Percentiles rank a stretch among this genome's conserved stretches.
Evolutionary conservation across 768 basidiomycete genomes (phyloP).

Genomic region (Boletus sensibilis): DNA sequence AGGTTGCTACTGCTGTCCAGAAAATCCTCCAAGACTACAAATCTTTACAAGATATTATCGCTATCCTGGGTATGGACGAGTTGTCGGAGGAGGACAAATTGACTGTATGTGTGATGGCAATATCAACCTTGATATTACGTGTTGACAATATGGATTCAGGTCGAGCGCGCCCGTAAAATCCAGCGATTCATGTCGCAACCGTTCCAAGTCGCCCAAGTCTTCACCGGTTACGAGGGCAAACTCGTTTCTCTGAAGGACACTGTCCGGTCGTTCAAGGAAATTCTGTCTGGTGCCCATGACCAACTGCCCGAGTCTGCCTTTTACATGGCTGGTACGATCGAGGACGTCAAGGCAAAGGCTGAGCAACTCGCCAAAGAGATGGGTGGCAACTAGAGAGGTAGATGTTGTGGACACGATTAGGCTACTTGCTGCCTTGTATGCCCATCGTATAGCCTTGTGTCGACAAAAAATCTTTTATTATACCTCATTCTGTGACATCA

Average conservation of each 20-base stretch:
- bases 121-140: not conserved
- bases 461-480: constrained; percentile 7
- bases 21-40: constrained; percentile 98
- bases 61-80: constrained; percentile 99
- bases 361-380: constrained; percentile 97
- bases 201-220: constrained; percentile 99
- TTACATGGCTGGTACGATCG: constrained; percentile 98
- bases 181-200: constrained; percentile 99
- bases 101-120: constrained; percentile 40
- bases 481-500: not conserved
- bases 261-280: constrained; percentile 96
- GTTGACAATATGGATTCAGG: constrained; percentile 42
- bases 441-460: constrained; percentile 15
- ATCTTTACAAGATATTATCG: constrained; percentile 98
- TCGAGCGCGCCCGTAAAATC: constrained; percentile 97
- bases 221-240: constrained; percentile 98
- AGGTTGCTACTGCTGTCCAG: constrained; percentile 93
- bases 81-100: constrained; percentile 99
- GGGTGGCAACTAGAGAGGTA: constrained; percentile 41
- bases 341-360: constrained; percentile 96
- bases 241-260: constrained; percentile 97
- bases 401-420: constrained; percentile 17
- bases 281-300: constrained; percentile 88
- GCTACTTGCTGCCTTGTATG: constrained; percentile 6
- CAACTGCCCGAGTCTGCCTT: constrained; percentile 92